A percentile compares a stretch with the other conserved stretches of the same genome.
These are phyloP conservation scores for Stephania yunnanensis DNA, from an alignment of 164 flowering plant genomes.

Conservation along the genomic window DNA sequence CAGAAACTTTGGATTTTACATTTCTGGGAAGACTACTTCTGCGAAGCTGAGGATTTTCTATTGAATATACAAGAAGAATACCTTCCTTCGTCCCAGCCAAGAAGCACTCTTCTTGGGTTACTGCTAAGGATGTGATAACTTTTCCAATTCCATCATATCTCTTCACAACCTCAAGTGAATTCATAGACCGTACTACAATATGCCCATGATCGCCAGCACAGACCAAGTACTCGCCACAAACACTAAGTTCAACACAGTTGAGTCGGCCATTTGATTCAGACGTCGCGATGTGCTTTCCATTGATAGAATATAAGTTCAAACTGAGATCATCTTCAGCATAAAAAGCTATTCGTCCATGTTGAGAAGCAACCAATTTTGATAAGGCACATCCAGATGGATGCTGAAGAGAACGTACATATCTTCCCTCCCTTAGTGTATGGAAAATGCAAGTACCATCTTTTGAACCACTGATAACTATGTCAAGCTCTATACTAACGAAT, in stretches of 20 bases:
- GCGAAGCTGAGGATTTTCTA: conserved; percentile 80
- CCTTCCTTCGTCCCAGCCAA: conserved; percentile 97
- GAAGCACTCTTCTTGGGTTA: conserved; percentile 94
- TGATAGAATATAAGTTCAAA: conserved; percentile 75
- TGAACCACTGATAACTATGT: conserved; percentile 92
- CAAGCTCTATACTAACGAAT: conserved; percentile 80
- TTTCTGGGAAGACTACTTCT: conserved; percentile 42
- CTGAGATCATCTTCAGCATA: conserved; percentile 89
- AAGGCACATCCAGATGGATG: conserved; percentile 79
- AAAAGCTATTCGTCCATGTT: conserved; percentile 67
- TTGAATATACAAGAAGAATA: conserved; percentile 82
- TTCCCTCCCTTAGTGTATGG: conserved; percentile 80
- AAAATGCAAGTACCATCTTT: conserved; percentile 96
- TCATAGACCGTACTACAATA: conserved; percentile 81
- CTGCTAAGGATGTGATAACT: conserved; percentile 73
- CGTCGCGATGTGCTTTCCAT: conserved; percentile 79
- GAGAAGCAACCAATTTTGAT: conserved; percentile 84
- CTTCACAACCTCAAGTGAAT: conserved; percentile 67
- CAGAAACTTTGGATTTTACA: conserved; percentile 41
- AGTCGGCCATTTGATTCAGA: conserved; percentile 91
- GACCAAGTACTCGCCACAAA: conserved; percentile 83
- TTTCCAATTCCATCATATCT: conserved; percentile 80
- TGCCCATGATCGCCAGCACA: conserved; percentile 99
- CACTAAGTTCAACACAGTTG: conserved; percentile 75
- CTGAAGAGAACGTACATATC: conserved; percentile 77